Evolutionary conservation across 305 asterid genomes (phyloP).

Genomic region (Withania somnifera): DNA sequence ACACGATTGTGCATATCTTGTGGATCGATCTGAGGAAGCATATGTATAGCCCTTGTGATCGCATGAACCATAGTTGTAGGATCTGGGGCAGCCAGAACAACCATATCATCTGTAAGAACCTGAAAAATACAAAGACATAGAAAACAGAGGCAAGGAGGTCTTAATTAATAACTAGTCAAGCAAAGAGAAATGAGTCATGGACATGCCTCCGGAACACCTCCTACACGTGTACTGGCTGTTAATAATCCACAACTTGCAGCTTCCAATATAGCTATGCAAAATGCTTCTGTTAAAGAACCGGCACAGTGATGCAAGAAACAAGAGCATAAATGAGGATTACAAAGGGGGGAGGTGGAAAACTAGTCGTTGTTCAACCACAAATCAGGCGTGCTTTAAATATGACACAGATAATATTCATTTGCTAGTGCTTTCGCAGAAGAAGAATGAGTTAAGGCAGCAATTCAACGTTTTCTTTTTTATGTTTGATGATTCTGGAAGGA

Average conservation of each 20-base stretch:
- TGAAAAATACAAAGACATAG: slow-evolving; percentile 9
- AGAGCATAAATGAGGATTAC: slow-evolving; percentile 5
- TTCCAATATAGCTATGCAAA: slow-evolving; percentile 95
- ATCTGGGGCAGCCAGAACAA: slow-evolving; percentile 92
- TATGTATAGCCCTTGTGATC: slow-evolving; percentile 65
- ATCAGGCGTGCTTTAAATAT: neutral
- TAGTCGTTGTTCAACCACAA: neutral
- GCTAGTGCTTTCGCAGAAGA: neutral
- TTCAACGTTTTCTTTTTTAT: neutral
- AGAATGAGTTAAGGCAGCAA: neutral
- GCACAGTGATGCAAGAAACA: slow-evolving; percentile 12
- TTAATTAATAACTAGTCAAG: slow-evolving; percentile 42
- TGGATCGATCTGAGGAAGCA: slow-evolving; percentile 90
- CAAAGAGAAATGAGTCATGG: slow-evolving; percentile 17
- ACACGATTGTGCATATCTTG: slow-evolving; percentile 79
- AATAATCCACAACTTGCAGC: slow-evolving; percentile 97
- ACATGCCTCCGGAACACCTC: slow-evolving; percentile 99
- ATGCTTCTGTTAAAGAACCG: slow-evolving; percentile 97
- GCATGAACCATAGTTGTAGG: slow-evolving; percentile 84
- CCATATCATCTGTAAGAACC: slow-evolving; percentile 98
- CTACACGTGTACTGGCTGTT: slow-evolving; percentile 97
- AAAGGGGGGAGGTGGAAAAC: neutral
- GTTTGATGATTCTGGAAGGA: neutral
- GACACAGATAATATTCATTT: neutral
- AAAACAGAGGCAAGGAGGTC: slow-evolving; percentile 9